Evolutionary conservation across 371 early-diverging fungal genomes (phyloP).

Genomic region (Syncephalastrum racemosum): DNA sequence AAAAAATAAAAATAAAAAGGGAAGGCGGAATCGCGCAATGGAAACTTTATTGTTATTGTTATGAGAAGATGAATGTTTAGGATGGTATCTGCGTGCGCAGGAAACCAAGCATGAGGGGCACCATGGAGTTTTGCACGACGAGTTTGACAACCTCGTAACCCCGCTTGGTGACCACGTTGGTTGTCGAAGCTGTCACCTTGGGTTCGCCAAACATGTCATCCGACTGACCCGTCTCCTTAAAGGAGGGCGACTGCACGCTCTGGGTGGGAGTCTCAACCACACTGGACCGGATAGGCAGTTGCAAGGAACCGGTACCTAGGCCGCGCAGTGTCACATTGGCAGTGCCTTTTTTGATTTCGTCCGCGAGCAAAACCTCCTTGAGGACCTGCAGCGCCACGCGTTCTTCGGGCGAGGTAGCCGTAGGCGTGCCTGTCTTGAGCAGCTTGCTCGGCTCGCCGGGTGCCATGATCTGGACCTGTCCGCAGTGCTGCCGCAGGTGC

Average conservation of each 20-base stretch:
- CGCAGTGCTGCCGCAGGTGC: conserved; percentile 32
- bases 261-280: conserved; percentile 5
- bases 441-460: conserved; percentile 22
- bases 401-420: conserved; percentile 23
- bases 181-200: conserved; percentile 22
- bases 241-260: conserved; percentile 17
- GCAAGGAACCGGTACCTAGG: conserved; percentile 9
- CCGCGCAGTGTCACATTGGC: conserved; percentile 23
- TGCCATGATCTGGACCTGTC: conserved; percentile 31
- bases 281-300: conserved; percentile 10
- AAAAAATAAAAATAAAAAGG: background rate
- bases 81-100: conserved; percentile 33
- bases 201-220: conserved; percentile 19
- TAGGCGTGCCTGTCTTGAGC: background rate
- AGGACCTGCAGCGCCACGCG: conserved; percentile 58
- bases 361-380: conserved; percentile 54
- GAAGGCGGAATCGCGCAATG: background rate
- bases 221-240: conserved; percentile 12
- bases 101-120: conserved; percentile 58
- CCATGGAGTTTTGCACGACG: conserved; percentile 62
- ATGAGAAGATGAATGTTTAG: background rate
- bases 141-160: conserved; percentile 57
- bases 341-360: conserved; percentile 46
- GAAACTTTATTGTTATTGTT: background rate
- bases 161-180: conserved; percentile 48